Base-by-base conservation (phyloP, 1,139 yeast species). In the Dujonia santamariae region DNA sequence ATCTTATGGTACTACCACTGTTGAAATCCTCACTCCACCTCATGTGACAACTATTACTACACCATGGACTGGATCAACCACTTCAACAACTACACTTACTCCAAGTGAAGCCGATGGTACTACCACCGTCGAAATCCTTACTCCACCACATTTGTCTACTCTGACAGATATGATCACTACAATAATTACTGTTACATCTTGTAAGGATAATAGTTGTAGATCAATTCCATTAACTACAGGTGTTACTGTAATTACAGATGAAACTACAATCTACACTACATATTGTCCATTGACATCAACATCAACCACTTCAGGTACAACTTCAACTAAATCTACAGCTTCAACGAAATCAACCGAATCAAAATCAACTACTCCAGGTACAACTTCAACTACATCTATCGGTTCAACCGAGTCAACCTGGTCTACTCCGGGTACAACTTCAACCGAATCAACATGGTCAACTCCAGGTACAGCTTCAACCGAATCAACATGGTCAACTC, bases 141-240 rank as follows among this genome's bases (percentile, higher is more conserved):
- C n/a, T n/a, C n/a, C n/a, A n/a, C n/a, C n/a, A n/a, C n/a, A n/a
- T n/a, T n/a, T n/a, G n/a, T n/a, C n/a, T n/a, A n/a, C n/a, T n/a
- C n/a, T n/a, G n/a, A 38, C 47, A 13, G 36, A 38, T 14, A 30
- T 38, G 23, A 44, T 49, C 18, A 44, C 47, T 7, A 50, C 54
- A 19, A 45, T 44, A 24, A 50, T 66, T 47, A 67, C 75, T 40
- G 51, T 67, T 50, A 72, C 78, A 38, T 62, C 73, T 35, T 70
- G 76, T 56, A 40, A 50, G 8, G 59, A 59, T 38, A 43, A 58
- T 42, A 53, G 45, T 28, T 67, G 74, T 48, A 37, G 60, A 15
- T 53, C 52, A 30, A 45, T 51, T 27, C 55, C 67, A 32, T 62
- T 59, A 37, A 56, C 63, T 34, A 64, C 74, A 39, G 69, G 73